Evolutionary conservation across 2,329 filamentous ascomycete species (phyloP), one percentile per base, ranked within the genome.

Genomic region (Aspergillus bombycis): DNA sequence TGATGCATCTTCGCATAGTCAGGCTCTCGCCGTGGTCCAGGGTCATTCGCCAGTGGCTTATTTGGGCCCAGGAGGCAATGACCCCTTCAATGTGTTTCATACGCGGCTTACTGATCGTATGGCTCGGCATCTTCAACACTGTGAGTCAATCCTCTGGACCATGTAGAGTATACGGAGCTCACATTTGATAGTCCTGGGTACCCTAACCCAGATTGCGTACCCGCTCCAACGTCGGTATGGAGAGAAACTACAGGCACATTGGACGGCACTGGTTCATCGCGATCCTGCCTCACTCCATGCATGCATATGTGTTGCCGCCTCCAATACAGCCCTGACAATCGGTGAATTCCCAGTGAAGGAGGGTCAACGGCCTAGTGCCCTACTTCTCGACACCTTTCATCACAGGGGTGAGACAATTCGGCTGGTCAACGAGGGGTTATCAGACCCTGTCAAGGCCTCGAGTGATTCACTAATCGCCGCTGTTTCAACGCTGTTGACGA

Each of bases 401-500:
- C 76, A 78, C 53, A 73, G 77, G 9, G 77, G 77, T 12, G 76
- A 79, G 62, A 79, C 77, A 4, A 79, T 79, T 58, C 68, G 74
- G 21, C 66, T 78, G 46, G 77, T 79, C 56, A 79, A 79, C 52
- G 73, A 77, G 48, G 74, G 75, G 1, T 57, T 79, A 36, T 79
- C 77, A 19, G 74, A 77, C 58, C 75, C 74, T 36, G 68, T 72
- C 38, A 77, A 77, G 58, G 76, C 77, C n/a, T 69, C 76, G 10
- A 79, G 77, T 65, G 77, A 79, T 68, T 76, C 74, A 38, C 62
- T 78, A 55, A 79, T 79, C 60, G 76, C 76, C 21, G 76, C 77
- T 0, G 77, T 79, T 32, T 77, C 77, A 19, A 72, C 75, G 8
- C 65, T 79, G n/a, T 68, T 79, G 30, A 77, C 76, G 3, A 78